Evolutionary conservation across 1,284 basidiomycete species (phyloP).

Genomic region (Pascua sp.): DNA sequence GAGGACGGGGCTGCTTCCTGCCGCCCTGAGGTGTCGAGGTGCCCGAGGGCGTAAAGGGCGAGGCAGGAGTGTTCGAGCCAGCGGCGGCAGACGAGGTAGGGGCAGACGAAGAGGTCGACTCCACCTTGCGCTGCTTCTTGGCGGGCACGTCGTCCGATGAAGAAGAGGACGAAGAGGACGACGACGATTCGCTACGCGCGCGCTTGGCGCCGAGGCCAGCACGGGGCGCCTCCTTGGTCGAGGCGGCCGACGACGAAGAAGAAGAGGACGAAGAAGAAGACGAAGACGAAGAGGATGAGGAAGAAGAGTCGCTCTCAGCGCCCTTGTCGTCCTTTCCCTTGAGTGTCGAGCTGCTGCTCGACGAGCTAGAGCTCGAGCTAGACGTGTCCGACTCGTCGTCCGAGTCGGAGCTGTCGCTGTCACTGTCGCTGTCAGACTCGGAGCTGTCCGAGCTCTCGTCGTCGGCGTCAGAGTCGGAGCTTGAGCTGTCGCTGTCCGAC

Average conservation of each 20-base stretch:
- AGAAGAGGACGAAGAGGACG: slow-evolving; percentile 19
- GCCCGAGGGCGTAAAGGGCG: slow-evolving; percentile 19
- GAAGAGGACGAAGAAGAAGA: slow-evolving; percentile 33
- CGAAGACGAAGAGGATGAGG: slow-evolving; percentile 21
- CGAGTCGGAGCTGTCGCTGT: slow-evolving; percentile 19
- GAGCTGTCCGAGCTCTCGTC: slow-evolving; percentile 10
- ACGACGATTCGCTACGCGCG: slow-evolving; percentile 22
- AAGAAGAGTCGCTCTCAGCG: slow-evolving; percentile 19
- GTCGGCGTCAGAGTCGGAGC: slow-evolving; percentile 17
- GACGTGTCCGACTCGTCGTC: slow-evolving; percentile 18
- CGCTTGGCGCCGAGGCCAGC: slow-evolving; percentile 19
- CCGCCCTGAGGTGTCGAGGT: slow-evolving; percentile 18
- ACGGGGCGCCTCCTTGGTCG: slow-evolving; percentile 18
- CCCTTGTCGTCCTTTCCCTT: slow-evolving; percentile 9
- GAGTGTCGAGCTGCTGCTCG: slow-evolving; percentile 6
- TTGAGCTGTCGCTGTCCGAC: slow-evolving; percentile 14
- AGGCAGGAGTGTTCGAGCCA: slow-evolving; percentile 14
- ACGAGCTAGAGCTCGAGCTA: slow-evolving; percentile 11
- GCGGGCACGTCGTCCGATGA: slow-evolving; percentile 33
- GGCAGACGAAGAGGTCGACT: slow-evolving; percentile 31
- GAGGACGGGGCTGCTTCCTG: slow-evolving; percentile 11
- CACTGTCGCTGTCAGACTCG: slow-evolving; percentile 16
- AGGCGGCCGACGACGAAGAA: slow-evolving; percentile 27
- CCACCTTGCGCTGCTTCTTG: slow-evolving; percentile 33
- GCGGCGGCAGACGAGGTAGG: slow-evolving; percentile 16